phyloP scores from a whole-genome alignment of 208 protist species.

The Herpetomonas tarakana region DNA sequence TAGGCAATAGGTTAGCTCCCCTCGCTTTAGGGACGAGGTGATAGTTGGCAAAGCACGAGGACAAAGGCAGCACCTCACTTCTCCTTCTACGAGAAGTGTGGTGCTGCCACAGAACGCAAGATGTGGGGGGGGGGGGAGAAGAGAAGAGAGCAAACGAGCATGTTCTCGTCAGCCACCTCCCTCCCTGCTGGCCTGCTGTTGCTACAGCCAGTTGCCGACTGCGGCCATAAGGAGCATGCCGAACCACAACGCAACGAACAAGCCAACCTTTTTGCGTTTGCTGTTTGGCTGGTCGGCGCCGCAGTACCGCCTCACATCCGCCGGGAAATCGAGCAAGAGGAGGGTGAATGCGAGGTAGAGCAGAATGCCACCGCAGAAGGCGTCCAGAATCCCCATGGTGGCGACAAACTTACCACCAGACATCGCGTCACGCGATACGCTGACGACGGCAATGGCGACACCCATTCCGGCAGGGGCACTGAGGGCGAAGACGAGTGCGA shows the following conservation, averaged over 20 bases:
- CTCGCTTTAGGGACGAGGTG: neutral
- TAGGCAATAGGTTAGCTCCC: too few species aligned
- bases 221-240: slow-evolving; percentile 45
- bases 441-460: slow-evolving; percentile 21
- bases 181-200: too few species aligned
- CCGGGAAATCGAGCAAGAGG: slow-evolving; percentile 56
- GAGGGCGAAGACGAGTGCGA: slow-evolving; percentile 40
- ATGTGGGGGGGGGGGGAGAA: neutral
- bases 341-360: slow-evolving; percentile 68
- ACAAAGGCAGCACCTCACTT: neutral
- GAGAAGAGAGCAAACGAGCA: neutral
- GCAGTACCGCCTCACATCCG: slow-evolving; percentile 15
- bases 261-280: slow-evolving; percentile 8
- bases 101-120: neutral
- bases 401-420: slow-evolving; percentile 30
- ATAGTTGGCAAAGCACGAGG: neutral
- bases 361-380: slow-evolving; percentile 67
- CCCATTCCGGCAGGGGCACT: slow-evolving; percentile 46
- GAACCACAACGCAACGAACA: slow-evolving; percentile 34
- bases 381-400: slow-evolving; percentile 40
- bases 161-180: too few species aligned
- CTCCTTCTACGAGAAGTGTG: neutral
- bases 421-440: slow-evolving; percentile 25
- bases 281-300: slow-evolving; percentile 2
- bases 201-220: slow-evolving; percentile 44